Conservation (phyloP, 345 rosid species). For the Psidium friedrichsthalianum region DNA sequence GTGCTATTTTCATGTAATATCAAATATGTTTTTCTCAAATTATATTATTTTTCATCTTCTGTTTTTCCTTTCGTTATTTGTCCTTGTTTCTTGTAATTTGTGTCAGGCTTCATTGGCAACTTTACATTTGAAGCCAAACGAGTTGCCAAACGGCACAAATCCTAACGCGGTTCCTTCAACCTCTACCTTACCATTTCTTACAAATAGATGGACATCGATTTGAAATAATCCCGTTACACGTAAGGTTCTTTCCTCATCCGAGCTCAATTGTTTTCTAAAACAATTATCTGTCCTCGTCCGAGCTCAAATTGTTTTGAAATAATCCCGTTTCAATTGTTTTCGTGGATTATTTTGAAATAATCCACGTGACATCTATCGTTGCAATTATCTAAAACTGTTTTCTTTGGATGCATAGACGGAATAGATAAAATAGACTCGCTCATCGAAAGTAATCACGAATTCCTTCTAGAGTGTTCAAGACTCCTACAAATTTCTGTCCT, state of each 20-base stretch:
- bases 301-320: no score
- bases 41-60: not conserved
- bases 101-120: not conserved
- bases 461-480: not conserved
- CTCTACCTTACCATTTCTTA: not conserved
- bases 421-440: not conserved
- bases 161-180: not conserved
- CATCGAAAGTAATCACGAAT: not conserved
- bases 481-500: not conserved
- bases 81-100: not conserved
- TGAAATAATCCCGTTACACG: not conserved
- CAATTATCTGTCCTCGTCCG: no score
- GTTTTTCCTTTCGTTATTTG: not conserved
- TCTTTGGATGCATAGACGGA: not conserved
- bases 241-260: no score
- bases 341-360: no score
- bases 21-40: not conserved
- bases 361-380: not conserved
- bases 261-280: no score
- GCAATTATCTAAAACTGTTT: not conserved
- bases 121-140: not conserved
- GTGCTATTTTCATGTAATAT: no score
- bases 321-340: no score
- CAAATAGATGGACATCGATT: not conserved
- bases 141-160: not conserved